Conservation (phyloP, 352 stramenopile genomes). For the Globisporangium rhizosaccharum region DNA sequence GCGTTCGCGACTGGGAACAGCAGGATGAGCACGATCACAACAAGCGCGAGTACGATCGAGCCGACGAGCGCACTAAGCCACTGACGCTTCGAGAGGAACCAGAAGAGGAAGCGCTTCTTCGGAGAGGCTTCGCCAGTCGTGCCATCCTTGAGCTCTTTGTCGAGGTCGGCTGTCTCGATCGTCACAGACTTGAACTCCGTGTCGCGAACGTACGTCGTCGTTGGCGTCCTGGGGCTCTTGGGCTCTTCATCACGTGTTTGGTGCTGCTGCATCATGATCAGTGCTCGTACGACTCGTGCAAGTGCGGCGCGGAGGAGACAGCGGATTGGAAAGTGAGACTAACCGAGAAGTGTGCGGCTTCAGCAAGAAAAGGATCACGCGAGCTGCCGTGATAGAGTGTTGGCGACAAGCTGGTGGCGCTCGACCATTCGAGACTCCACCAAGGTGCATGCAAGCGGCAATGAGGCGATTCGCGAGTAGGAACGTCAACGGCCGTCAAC, state of each 20-base stretch:
- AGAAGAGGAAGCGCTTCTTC: constrained; percentile 42
- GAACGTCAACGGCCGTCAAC: neutral
- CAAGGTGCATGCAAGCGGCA: neutral
- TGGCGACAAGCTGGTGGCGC: neutral
- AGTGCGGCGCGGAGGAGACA: neutral
- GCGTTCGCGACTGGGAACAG: constrained; percentile 49
- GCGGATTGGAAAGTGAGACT: constrained; percentile 1
- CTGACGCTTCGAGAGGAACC: constrained; percentile 46
- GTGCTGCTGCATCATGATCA: neutral
- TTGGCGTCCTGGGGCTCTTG: constrained; percentile 1
- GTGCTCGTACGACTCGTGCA: neutral
- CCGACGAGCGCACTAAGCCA: constrained; percentile 35
- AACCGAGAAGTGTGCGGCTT: neutral
- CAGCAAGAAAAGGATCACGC: neutral
- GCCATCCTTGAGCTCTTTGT: constrained; percentile 28
- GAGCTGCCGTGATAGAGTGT: neutral
- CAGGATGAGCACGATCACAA: constrained; percentile 47
- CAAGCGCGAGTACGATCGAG: constrained; percentile 27
- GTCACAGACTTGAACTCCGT: constrained; percentile 22
- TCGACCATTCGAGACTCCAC: too few relatives aligned
- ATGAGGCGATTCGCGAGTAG: neutral
- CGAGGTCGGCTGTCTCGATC: constrained; percentile 18
- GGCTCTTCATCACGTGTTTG: neutral
- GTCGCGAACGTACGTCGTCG: constrained; percentile 5
- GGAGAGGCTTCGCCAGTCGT: neutral